Percentiles rank a stretch among this genome's conserved stretches.
Evolutionary conservation across 495 filamentous ascomycete genomes (phyloP).

Genomic region (Neurospora tetrasperma): DNA sequence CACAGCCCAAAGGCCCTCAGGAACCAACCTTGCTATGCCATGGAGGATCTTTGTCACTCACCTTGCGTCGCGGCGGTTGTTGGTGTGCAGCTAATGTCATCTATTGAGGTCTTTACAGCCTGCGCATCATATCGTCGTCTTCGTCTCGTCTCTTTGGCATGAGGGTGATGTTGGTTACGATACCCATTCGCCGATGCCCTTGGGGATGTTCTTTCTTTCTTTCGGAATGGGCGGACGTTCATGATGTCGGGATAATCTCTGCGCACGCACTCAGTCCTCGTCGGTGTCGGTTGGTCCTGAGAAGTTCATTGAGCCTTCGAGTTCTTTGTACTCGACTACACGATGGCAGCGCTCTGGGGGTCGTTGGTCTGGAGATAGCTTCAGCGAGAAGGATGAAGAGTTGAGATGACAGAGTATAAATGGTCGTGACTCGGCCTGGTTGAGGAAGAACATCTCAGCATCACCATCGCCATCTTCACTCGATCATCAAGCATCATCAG

Average conservation of each 20-base stretch:
- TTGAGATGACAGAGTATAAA: neutral
- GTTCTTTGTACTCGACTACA: neutral
- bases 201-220: neutral
- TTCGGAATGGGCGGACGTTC: fast-evolving
- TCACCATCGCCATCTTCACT: neutral
- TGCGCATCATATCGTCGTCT: neutral
- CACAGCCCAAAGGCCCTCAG: too few relatives aligned
- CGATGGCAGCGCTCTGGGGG: neutral
- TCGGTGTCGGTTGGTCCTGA: neutral
- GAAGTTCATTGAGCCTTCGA: neutral
- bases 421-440: neutral
- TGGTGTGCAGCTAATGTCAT: too few relatives aligned
- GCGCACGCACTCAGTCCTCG: neutral
- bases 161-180: neutral
- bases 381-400: neutral
- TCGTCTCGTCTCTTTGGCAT: neutral
- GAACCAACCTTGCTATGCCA: too few relatives aligned
- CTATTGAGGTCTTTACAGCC: too few relatives aligned
- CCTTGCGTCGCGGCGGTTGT: too few relatives aligned
- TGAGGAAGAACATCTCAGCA: neutral
- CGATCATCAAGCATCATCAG: neutral
- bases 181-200: neutral
- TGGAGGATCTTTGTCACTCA: too few relatives aligned
- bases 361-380: neutral
- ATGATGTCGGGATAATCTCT: neutral